Evolutionary conservation across 2,329 filamentous ascomycete species (phyloP).

Genomic region (Botrytis deweyae): DNA sequence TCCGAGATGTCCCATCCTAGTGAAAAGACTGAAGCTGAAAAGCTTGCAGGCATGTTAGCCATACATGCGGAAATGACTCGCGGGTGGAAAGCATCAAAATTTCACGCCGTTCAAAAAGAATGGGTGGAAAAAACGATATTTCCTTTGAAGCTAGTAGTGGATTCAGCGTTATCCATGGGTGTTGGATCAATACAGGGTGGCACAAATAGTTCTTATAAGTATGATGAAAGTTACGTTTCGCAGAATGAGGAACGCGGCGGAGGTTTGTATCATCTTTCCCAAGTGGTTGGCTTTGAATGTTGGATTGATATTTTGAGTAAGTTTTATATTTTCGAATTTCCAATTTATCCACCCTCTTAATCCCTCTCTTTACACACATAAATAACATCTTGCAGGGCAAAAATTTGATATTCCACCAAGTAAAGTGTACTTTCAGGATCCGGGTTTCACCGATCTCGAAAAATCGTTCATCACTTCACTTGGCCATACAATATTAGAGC

Average conservation of each 20-base stretch:
- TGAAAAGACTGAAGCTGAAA: neutral
- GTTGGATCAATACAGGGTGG: neutral
- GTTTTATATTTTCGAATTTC: neutral
- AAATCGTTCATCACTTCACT: neutral
- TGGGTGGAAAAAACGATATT: neutral
- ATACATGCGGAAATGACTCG: neutral
- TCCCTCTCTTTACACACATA: neutral
- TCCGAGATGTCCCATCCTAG: neutral
- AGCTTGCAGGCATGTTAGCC: neutral
- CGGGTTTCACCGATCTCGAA: neutral
- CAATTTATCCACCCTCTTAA: neutral
- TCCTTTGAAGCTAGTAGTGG: neutral
- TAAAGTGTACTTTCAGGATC: neutral
- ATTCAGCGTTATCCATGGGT: neutral
- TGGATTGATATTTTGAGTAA: neutral
- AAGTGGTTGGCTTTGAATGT: neutral
- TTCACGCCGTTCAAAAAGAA: neutral
- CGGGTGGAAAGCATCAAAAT: neutral
- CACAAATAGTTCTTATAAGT: neutral
- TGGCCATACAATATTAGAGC: neutral
- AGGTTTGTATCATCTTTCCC: neutral
- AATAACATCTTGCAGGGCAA: neutral
- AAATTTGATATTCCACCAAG: neutral
- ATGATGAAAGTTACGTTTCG: neutral
- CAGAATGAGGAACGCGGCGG: rapidly evolving